Evolutionary conservation across 208 protist genomes (phyloP).

Genomic region (Hexamita inflata): DNA sequence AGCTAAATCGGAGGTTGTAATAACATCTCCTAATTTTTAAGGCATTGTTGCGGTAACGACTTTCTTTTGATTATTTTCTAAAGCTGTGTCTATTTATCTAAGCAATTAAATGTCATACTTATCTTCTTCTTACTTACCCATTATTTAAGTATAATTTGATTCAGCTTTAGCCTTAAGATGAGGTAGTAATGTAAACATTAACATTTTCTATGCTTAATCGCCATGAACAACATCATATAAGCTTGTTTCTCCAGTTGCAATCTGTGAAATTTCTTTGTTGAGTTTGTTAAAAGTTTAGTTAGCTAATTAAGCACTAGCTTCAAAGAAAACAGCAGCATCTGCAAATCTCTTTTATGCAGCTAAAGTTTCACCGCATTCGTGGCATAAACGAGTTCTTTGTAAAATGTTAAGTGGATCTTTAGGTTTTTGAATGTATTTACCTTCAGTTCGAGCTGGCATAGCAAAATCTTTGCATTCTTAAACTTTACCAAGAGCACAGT

Average conservation of each 20-base stretch:
- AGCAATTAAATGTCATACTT: background rate
- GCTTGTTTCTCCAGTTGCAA: background rate
- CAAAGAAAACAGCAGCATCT: conserved; percentile 19
- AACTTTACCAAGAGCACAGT: background rate
- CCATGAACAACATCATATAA: conserved; percentile 1
- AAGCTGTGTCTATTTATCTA: background rate
- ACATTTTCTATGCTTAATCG: too few relatives aligned
- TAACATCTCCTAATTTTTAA: background rate
- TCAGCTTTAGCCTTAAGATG: background rate
- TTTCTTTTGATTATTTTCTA: background rate
- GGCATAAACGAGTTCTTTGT: conserved; percentile 1
- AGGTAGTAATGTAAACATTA: background rate
- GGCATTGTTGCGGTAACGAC: background rate
- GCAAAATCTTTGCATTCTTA: background rate
- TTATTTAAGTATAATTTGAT: too few relatives aligned
- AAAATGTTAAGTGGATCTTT: conserved; percentile 20
- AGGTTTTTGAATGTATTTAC: background rate
- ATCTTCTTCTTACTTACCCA: background rate
- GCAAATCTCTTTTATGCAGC: background rate
- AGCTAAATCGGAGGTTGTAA: background rate
- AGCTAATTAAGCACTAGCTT: conserved; percentile 2
- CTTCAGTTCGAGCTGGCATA: background rate
- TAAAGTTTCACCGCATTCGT: conserved; percentile 15
- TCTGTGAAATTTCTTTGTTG: background rate
- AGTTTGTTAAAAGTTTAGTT: background rate